Base-by-base conservation (phyloP, 2,329 filamentous ascomycete genomes). In the Mollisia scopiformis region DNA sequence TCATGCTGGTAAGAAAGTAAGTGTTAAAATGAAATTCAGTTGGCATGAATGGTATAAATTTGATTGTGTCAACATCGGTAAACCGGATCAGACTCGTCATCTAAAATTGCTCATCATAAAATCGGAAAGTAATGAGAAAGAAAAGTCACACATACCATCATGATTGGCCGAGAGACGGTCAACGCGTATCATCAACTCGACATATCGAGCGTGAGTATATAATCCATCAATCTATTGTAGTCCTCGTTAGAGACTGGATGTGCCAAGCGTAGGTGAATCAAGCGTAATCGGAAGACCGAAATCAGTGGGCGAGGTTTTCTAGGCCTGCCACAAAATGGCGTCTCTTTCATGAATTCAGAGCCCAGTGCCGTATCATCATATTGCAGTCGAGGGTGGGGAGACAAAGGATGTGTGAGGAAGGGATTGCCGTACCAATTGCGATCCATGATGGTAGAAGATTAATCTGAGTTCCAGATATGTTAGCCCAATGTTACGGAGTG, bases 271-370 rank as follows among this genome's bases (percentile, higher is more conserved):
- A 21, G 16, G 53, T 31, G 21, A 28, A 43, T 6, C n/a, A 31
- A 13, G n/a, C 16, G 28, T 52, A 61, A 28, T 21, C 61, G 30
- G 59, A 58, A 57, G 59, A 67, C 65, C 69, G 69, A 64, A 74
- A 80, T 96, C 93, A 96, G 93, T 94, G 91, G 93, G 91, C 92
- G 88, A 96, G 93, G 93, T 96, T 97, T 97, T 96, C 92, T 96
- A 97, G 92, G 93, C 93, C 92, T 96, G 92, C 91, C 92, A 79
- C 92, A 91, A 91, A 85, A 79, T 74, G 91, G 92, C 92, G 86
- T 90, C 86, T 87, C 93, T 91, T 87, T 71, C 78, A 79, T 80
- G 78, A 27, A 47, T 47, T 96, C 92, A 89, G 93, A 94, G 93
- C 93, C 93, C 93, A 97, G 93, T 97, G 93, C 93, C 91, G 79